Evolutionary conservation across 1,284 basidiomycete species (phyloP).

Genomic region (Sparassis latifolia): DNA sequence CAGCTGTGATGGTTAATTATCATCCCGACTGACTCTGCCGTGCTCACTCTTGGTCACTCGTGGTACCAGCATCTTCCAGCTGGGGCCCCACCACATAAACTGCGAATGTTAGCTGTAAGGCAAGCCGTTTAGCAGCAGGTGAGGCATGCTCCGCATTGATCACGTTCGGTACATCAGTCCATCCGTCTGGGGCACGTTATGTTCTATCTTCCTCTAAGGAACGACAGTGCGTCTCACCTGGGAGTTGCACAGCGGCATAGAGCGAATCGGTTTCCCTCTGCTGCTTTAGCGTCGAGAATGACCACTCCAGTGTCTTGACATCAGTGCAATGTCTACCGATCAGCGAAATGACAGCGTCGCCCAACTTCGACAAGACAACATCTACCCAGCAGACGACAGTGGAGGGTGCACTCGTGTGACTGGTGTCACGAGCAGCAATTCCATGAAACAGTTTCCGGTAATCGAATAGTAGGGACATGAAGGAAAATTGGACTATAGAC

Average conservation of each 20-base stretch:
- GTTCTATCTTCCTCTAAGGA: too few species aligned
- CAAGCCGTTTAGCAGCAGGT: conserved; percentile 52
- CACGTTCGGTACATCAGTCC: conserved; percentile 37
- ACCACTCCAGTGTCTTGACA: conserved; percentile 3
- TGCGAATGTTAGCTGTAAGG: conserved; percentile 46
- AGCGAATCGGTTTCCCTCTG: conserved; percentile 44
- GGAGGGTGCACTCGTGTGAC: conserved; percentile 16
- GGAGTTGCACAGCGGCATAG: conserved; percentile 56
- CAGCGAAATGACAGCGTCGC: conserved; percentile 32
- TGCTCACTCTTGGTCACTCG: too few species aligned
- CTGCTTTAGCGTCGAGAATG: conserved; percentile 27
- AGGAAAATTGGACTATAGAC: conserved; percentile 17
- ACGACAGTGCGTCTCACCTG: conserved; percentile 35
- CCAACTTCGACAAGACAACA: conserved; percentile 47
- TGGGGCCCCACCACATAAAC: conserved; percentile 46
- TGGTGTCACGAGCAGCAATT: conserved; percentile 31
- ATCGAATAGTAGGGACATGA: conserved; percentile 38
- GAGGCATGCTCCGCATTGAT: conserved; percentile 45
- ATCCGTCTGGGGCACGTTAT: conserved; percentile 35
- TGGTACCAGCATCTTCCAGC: background rate
- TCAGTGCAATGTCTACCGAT: conserved; percentile 20
- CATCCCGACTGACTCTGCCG: too few species aligned
- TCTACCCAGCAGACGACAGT: conserved; percentile 58
- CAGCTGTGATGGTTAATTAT: too few species aligned
- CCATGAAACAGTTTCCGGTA: conserved; percentile 40